Base-by-base conservation (phyloP, 306 rosid species). In the Acacia confusa region DNA sequence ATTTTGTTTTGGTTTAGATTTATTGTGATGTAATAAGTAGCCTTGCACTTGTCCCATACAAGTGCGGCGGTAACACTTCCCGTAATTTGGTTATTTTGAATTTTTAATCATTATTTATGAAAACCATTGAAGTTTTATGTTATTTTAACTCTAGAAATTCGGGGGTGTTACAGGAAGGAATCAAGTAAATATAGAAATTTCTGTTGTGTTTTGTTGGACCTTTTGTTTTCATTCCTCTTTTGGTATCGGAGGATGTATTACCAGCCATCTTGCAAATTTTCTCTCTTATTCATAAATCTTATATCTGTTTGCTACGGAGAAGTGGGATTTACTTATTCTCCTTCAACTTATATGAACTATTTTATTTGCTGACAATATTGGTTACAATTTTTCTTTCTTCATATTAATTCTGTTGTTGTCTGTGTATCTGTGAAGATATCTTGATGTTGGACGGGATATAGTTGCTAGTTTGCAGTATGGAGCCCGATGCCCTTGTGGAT, bases 401-500 rank as follows among this genome's bases (percentile, higher is more conserved):
- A 53, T 66, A 28, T 71, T 65, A 73, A 60, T 52, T 73, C 60
- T 50, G 66, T 77, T 70, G 20, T 77, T 9, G 84, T 55, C 28
- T 76, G 45, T 78, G 52, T 72, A 79, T 81, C 82, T 83, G 73
- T 79, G 82, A 85, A 95, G 99, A 87, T 95, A 91, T 88, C 97
- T 95, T 83, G 97, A 90, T 88, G 94, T 88, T 68, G 99, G 99
- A 73, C 87, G 99, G 78, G 99, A 95, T 85, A 88, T 95, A 92
- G 88, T 95, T 79, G 83, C 97, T 65, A 95, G 99, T 87, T 86
- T 95, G 84, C 99, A 95, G 87, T 85, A 91, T 82, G 92, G 97
- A 67, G 84, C 99, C 32, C 94, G 93, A 83, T 93, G 99, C 79
- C 78, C 97, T 70, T 95, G 99, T 79, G 99, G 99, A 86, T 93